phyloP scores from a whole-genome alignment of 2,329 filamentous ascomycete genomes.

The Ceratocystis variospora region DNA sequence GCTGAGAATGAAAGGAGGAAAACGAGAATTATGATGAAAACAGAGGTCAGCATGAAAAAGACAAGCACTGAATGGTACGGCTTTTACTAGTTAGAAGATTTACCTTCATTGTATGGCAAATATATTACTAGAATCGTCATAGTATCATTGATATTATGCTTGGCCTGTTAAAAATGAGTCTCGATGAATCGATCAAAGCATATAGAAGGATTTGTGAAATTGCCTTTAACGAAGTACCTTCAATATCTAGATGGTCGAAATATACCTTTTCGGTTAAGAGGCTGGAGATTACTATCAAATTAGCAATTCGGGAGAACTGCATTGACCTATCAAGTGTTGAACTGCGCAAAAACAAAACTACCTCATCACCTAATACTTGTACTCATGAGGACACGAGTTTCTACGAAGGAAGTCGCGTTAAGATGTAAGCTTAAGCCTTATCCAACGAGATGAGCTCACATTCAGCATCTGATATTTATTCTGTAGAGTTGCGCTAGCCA shows the following conservation, averaged over 20 bases:
- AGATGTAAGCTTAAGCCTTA: background rate
- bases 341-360: background rate
- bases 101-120: accelerated
- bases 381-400: background rate
- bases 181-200: background rate
- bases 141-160: background rate
- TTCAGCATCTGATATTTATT: background rate
- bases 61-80: slow-evolving; percentile 24
- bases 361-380: background rate
- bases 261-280: background rate
- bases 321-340: background rate
- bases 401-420: background rate
- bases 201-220: background rate
- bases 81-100: background rate
- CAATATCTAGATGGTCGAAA: accelerated
- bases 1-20: no score
- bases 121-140: accelerated
- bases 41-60: no score
- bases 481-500: background rate
- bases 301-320: background rate
- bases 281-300: background rate
- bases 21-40: no score
- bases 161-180: background rate
- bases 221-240: background rate
- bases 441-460: background rate